A percentile compares a stretch with the other conserved stretches of the same genome.
Evolutionary conservation across 2,329 filamentous ascomycete genomes (phyloP).

Genomic region (Rutstroemia sp.): DNA sequence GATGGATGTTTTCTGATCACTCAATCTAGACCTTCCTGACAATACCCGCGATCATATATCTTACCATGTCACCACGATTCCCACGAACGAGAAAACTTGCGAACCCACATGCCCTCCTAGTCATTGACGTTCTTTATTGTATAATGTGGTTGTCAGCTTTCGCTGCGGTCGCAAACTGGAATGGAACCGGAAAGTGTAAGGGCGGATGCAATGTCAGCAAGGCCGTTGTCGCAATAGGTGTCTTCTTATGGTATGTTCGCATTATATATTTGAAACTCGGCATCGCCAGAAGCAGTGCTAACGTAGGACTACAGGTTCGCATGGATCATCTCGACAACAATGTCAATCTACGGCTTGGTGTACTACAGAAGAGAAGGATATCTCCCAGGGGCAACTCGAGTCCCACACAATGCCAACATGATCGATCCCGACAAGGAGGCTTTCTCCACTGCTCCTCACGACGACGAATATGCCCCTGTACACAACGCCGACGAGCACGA

Average conservation of each 20-base stretch:
- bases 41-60: constrained; percentile 56
- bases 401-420: constrained; percentile 32
- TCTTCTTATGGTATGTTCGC: constrained; percentile 51
- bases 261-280: not conserved
- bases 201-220: constrained; percentile 53
- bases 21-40: constrained; percentile 52
- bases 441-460: constrained; percentile 60
- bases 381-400: constrained; percentile 42
- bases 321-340: constrained; percentile 44
- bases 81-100: constrained; percentile 53
- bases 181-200: constrained; percentile 47
- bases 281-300: constrained; percentile 4
- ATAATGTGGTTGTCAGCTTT: constrained; percentile 62
- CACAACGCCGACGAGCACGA: constrained; percentile 36
- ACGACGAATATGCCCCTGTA: constrained; percentile 58
- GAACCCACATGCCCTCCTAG: constrained; percentile 53
- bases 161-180: constrained; percentile 57
- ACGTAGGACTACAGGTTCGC: constrained; percentile 39
- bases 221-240: constrained; percentile 53
- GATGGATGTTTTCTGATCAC: not conserved
- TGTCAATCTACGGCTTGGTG: constrained; percentile 53
- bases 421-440: constrained; percentile 64
- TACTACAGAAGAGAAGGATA: constrained; percentile 56
- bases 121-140: constrained; percentile 48
- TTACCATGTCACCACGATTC: constrained; percentile 57